Conservation (phyloP, 257 asterid genomes). For the Solanum tarapatanum region DNA sequence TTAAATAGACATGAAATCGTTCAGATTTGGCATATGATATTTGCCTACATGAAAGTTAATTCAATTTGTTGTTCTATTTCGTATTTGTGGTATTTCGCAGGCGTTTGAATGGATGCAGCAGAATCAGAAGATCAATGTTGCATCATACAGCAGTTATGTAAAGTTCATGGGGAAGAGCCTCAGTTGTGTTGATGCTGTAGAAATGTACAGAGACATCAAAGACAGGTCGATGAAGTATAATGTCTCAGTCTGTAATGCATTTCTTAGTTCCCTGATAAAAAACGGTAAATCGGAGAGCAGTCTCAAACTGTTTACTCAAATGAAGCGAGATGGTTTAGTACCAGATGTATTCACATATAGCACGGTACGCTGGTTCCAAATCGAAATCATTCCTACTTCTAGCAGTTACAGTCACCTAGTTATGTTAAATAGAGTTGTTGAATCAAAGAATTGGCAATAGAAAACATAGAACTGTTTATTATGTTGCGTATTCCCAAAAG, state of each 20-base stretch:
- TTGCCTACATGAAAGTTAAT: background rate
- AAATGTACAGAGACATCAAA: constrained; percentile 58
- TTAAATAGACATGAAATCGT: background rate
- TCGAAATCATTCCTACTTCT: constrained; percentile 1
- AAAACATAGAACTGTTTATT: background rate
- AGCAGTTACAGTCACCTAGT: background rate
- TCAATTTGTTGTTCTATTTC: background rate
- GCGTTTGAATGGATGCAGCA: constrained; percentile 89
- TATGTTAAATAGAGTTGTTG: background rate
- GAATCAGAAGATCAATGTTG: constrained; percentile 62
- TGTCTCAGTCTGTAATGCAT: constrained; percentile 82
- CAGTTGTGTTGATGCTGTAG: constrained; percentile 48
- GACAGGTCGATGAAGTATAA: constrained; percentile 46
- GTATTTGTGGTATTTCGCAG: constrained; percentile 10
- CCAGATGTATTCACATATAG: constrained; percentile 92
- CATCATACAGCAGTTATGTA: constrained; percentile 85
- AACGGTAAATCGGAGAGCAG: constrained; percentile 65
- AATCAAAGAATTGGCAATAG: background rate
- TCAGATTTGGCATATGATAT: background rate
- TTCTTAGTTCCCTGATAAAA: constrained; percentile 61
- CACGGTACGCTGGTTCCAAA: constrained; percentile 48
- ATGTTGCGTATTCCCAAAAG: background rate
- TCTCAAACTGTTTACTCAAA: constrained; percentile 67
- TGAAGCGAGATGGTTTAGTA: constrained; percentile 73
- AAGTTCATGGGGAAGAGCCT: constrained; percentile 64